phyloP scores from a whole-genome alignment of 768 basidiomycete genomes.

The Suillus brevipes region DNA sequence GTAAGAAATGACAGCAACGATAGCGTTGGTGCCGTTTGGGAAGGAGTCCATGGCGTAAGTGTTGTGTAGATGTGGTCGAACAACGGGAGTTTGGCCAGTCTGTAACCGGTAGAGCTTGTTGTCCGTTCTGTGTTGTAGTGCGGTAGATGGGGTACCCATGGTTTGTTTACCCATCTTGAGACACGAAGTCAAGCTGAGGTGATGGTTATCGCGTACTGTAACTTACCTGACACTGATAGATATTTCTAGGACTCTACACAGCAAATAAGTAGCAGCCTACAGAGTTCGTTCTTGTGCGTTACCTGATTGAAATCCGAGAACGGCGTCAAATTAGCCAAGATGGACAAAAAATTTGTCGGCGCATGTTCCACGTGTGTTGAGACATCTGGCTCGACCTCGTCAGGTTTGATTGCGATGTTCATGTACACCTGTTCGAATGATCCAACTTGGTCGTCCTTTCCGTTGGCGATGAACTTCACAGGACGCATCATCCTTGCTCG shows the following conservation, averaged over 20 bases:
- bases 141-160: constrained; percentile 97
- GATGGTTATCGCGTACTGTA: neutral
- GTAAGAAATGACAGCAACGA: constrained; percentile 99
- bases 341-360: constrained; percentile 94
- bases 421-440: constrained; percentile 99
- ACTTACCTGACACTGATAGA: constrained; percentile 87
- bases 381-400: constrained; percentile 74
- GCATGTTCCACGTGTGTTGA: constrained; percentile 93
- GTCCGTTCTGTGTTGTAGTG: constrained; percentile 89
- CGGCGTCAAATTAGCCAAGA: constrained; percentile 95
- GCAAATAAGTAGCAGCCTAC: constrained; percentile 8
- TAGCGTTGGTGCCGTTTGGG: constrained; percentile 96
- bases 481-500: constrained; percentile 96
- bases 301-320: constrained; percentile 99
- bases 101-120: constrained; percentile 98
- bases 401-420: constrained; percentile 91
- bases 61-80: constrained; percentile 88
- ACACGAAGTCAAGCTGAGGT: neutral
- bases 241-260: constrained; percentile 79
- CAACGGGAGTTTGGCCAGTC: constrained; percentile 92
- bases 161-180: constrained; percentile 98
- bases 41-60: constrained; percentile 98
- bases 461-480: constrained; percentile 87
- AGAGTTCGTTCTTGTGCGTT: constrained; percentile 7
- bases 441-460: constrained; percentile 85